Base-by-base conservation (phyloP, 2,329 filamentous ascomycete genomes). In the Talaromyces albobiverticillius region DNA sequence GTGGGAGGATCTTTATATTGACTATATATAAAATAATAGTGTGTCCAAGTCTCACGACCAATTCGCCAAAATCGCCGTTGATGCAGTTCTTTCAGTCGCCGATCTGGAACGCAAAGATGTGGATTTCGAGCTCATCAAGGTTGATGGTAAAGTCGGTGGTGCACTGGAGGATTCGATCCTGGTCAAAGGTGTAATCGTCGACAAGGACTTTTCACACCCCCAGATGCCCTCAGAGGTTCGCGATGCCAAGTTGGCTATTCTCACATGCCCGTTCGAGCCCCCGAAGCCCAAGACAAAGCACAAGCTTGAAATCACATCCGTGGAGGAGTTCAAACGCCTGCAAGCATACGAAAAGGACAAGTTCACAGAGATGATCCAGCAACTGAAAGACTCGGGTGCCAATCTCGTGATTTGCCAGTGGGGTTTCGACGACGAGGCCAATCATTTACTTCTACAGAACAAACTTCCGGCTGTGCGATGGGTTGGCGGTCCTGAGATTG, bases 211-310 rank as follows among this genome's bases (percentile, higher is more conserved):
- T 75, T 97, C 94, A 32, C 94, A 99, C 74, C 94, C 94, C 11
- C 94, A 99, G 78, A 99, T 99, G 94, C 94, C 94, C 10, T 89
- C 88, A 48, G 91, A 96, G 75, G 93, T 99, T 60, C 83, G 81
- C 65, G 91, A 99, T 75, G 95, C 94, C 69, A 97, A 96, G 80
- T 86, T 99, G 68, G 94, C 94, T 63, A 99, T 99, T 67, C 79
- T 99, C 57, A 99, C 94, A 49, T 99, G 94, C 73, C 91, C 94
- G 3, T 99, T 99, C 70, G 94, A 99, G 79, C 94, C 94, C 29
- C 94, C 94, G 48, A 99, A 99, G 82, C 94, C 94, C 63, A 99
- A 99, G 84, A 99, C 94, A 46, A 99, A 99, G 84, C 94, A 99
- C 78, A 95, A 96, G 81, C 84, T 99, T 58, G 94, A 99, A 69